Conservation (phyloP, 768 basidiomycete species). For the Auricularia cornea region DNA sequence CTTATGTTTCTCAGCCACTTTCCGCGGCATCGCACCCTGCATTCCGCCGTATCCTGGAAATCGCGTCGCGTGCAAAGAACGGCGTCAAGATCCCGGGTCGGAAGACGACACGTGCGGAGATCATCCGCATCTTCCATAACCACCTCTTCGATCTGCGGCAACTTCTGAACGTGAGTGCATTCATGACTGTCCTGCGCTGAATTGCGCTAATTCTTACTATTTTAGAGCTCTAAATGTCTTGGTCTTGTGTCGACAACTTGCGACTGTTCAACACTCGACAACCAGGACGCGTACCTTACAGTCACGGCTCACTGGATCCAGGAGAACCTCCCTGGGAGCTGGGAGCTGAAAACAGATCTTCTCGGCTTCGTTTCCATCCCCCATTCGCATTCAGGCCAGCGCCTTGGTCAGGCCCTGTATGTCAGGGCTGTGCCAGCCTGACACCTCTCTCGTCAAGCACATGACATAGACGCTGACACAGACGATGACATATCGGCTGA, state of each 20-base stretch:
- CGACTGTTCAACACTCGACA: conserved; percentile 6
- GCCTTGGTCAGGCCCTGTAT: conserved; percentile 30
- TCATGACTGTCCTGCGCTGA: too few relatives aligned
- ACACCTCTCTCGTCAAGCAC: too few relatives aligned
- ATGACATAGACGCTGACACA: too few relatives aligned
- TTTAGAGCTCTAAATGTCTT: too few relatives aligned
- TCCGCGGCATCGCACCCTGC: conserved; percentile 11
- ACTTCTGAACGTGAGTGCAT: conserved; percentile 17
- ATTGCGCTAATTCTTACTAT: too few relatives aligned
- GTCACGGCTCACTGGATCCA: conserved; percentile 35
- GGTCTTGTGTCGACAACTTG: too few relatives aligned
- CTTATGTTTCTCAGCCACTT: too few relatives aligned
- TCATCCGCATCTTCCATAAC: conserved; percentile 23
- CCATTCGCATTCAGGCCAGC: conserved; percentile 27
- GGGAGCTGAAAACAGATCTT: conserved; percentile 22
- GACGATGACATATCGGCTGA: too few relatives aligned
- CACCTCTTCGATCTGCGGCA: conserved; percentile 5
- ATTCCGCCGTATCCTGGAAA: conserved; percentile 28
- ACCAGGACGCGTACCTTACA: conserved; percentile 31
- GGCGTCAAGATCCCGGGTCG: conserved; percentile 28
- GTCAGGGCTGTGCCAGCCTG: too few relatives aligned
- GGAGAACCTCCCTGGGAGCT: conserved; percentile 15
- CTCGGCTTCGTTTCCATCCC: conserved; percentile 30
- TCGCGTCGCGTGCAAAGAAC: conserved; percentile 29
- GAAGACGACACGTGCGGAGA: conserved; percentile 18